Evolutionary conservation across 495 filamentous ascomycete species (phyloP).

Genomic region (Evernia prunastri): DNA sequence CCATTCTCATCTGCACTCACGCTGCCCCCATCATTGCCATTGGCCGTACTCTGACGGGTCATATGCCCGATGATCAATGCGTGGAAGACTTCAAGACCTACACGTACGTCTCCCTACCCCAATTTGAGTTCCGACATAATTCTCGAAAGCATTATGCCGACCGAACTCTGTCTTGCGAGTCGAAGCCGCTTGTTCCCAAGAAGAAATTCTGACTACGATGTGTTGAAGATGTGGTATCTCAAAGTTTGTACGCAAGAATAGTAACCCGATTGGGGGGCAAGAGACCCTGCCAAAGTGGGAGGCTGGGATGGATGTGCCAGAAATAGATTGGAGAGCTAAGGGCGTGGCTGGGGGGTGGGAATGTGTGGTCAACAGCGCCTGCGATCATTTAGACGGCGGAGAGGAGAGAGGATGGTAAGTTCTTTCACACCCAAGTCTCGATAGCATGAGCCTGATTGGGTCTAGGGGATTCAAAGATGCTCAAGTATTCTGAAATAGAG

Average conservation of each 20-base stretch:
- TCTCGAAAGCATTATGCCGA: background rate
- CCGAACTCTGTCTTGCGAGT: background rate
- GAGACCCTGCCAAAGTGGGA: slow-evolving; percentile 8
- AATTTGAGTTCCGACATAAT: background rate
- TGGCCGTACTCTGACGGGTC: slow-evolving; percentile 70
- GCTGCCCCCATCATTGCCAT: slow-evolving; percentile 82
- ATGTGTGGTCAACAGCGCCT: slow-evolving; percentile 73
- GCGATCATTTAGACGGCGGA: slow-evolving; percentile 66
- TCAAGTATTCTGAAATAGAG: slow-evolving; percentile 6
- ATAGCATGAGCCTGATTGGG: slow-evolving; percentile 16
- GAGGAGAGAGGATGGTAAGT: slow-evolving; percentile 88
- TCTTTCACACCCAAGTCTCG: slow-evolving; percentile 20
- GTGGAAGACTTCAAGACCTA: slow-evolving; percentile 80
- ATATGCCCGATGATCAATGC: slow-evolving; percentile 59
- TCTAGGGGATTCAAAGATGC: slow-evolving; percentile 24
- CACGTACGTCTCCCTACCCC: slow-evolving; percentile 39
- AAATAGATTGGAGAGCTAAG: slow-evolving; percentile 50
- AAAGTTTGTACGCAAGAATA: slow-evolving; percentile 44
- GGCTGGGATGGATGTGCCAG: slow-evolving; percentile 39
- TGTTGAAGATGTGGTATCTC: slow-evolving; percentile 55
- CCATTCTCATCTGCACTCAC: slow-evolving; percentile 81
- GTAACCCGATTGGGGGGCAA: background rate
- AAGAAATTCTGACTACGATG: background rate
- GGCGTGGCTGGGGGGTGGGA: slow-evolving; percentile 78
- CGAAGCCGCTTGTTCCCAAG: background rate